phyloP scores from a whole-genome alignment of 768 basidiomycete species.

The Trametes meyenii region DNA sequence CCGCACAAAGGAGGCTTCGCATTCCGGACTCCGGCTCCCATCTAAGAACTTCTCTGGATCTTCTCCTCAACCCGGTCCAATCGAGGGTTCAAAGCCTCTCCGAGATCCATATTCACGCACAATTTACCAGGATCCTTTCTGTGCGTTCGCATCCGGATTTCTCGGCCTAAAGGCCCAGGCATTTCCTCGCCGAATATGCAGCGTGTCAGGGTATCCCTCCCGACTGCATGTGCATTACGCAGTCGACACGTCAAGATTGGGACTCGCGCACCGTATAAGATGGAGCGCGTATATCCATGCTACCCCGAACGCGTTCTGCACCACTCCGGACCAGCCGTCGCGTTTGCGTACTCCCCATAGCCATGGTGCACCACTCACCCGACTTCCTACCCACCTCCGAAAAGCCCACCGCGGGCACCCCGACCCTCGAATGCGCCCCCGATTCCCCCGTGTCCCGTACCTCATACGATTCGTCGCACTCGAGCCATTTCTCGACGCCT shows the following conservation, averaged over 20 bases:
- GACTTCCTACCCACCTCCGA: slow-evolving; percentile 8
- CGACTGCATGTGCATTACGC: slow-evolving; percentile 22
- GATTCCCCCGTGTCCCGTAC: slow-evolving; percentile 1
- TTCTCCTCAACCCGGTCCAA: slow-evolving; percentile 17
- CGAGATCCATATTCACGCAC: slow-evolving; percentile 23
- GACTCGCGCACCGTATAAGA: slow-evolving; percentile 17
- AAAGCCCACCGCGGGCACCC: slow-evolving; percentile 7
- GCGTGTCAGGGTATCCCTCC: slow-evolving; percentile 16
- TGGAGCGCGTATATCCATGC: slow-evolving; percentile 4
- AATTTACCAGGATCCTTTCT: slow-evolving; percentile 17
- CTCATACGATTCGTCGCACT: slow-evolving; percentile 16
- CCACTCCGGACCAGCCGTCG: not conserved
- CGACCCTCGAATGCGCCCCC: not conserved
- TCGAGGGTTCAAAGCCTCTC: slow-evolving; percentile 36
- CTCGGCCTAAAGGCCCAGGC: slow-evolving; percentile 15
- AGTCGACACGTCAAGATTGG: slow-evolving; percentile 23
- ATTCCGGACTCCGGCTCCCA: slow-evolving; percentile 18
- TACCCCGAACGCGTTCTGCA: slow-evolving; percentile 11
- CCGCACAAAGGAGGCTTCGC: slow-evolving; percentile 21
- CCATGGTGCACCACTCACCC: slow-evolving; percentile 1
- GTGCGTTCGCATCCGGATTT: slow-evolving; percentile 17
- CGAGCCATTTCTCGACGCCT: slow-evolving; percentile 13
- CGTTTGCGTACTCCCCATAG: not conserved
- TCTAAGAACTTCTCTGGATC: slow-evolving; percentile 27
- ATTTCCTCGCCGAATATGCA: slow-evolving; percentile 20